A percentile compares a stretch with the other conserved stretches of the same genome.
Evolutionary conservation across 139 green algal genomes (phyloP).

Genomic region (Haematococcus lacustris): DNA sequence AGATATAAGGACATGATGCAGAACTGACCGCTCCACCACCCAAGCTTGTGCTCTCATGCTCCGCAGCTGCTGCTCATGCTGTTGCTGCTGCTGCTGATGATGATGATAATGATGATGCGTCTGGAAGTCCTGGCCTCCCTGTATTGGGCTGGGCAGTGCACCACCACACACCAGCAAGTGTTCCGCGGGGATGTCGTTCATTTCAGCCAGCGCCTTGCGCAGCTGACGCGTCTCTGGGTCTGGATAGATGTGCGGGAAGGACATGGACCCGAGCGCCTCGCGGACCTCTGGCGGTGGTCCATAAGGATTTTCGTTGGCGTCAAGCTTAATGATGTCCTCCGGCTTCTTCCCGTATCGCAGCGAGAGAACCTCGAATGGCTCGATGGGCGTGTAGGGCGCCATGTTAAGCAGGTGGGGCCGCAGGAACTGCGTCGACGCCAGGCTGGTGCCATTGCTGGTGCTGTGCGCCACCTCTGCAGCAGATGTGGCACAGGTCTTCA

Average conservation of each 20-base stretch:
- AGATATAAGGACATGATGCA: too few relatives aligned
- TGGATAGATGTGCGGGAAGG: constrained; percentile 96
- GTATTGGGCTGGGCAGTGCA: too few relatives aligned
- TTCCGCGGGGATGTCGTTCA: constrained; percentile 71
- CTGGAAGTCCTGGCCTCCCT: too few relatives aligned
- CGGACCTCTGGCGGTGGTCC: constrained; percentile 91
- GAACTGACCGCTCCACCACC: too few relatives aligned
- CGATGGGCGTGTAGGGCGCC: constrained; percentile 93
- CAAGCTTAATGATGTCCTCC: constrained; percentile 96
- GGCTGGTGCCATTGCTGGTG: not conserved
- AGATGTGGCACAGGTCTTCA: not conserved
- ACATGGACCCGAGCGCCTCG: constrained; percentile 77
- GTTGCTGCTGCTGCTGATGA: too few relatives aligned
- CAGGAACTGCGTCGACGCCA: constrained; percentile 55
- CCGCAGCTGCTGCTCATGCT: too few relatives aligned
- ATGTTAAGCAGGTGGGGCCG: constrained; percentile 85
- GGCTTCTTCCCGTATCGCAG: constrained; percentile 64
- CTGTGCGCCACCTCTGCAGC: not conserved
- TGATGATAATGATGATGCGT: too few relatives aligned
- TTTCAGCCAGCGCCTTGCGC: constrained; percentile 60
- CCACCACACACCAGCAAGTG: constrained; percentile 86
- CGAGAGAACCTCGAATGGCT: constrained; percentile 92
- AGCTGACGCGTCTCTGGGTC: constrained; percentile 87
- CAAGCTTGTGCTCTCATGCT: too few relatives aligned
- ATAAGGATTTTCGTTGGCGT: constrained; percentile 99